phyloP scores from a whole-genome alignment of 345 rosid species.

The Sisymbrium irio region DNA sequence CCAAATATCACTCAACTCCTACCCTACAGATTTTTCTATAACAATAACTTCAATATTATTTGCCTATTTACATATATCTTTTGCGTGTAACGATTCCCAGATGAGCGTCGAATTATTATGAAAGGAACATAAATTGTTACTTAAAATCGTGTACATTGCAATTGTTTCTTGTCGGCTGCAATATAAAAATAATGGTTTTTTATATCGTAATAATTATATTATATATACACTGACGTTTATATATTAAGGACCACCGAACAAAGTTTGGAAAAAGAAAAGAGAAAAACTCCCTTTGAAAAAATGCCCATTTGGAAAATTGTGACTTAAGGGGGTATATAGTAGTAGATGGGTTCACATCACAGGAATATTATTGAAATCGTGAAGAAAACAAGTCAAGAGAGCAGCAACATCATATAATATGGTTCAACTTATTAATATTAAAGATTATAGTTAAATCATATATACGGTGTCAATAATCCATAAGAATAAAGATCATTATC shows the following conservation, averaged over 20 bases:
- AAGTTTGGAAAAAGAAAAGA: neutral
- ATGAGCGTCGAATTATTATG: slow-evolving; percentile 22
- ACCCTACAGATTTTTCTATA: slow-evolving; percentile 20
- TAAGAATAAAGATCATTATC: slow-evolving; percentile 23
- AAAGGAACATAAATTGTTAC: slow-evolving; percentile 32
- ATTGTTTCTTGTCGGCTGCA: slow-evolving; percentile 16
- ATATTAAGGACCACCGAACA: slow-evolving; percentile 22
- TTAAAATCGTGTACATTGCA: neutral
- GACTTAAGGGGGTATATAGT: neutral
- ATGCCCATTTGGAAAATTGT: neutral
- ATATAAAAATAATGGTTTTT: neutral
- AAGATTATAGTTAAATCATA: neutral
- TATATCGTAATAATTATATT: neutral
- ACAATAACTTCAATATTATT: neutral
- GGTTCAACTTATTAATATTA: neutral
- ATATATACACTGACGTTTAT: slow-evolving; percentile 5
- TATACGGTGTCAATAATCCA: slow-evolving; percentile 5
- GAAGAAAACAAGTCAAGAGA: slow-evolving; percentile 37
- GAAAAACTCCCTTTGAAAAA: neutral
- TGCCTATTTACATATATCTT: neutral
- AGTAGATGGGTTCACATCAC: slow-evolving; percentile 34
- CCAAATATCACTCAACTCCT: slow-evolving; percentile 30
- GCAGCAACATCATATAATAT: slow-evolving; percentile 29
- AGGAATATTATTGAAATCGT: slow-evolving; percentile 26
- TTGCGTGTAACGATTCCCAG: slow-evolving; percentile 27